These are phyloP conservation scores for Clavulina sp. DNA, from an alignment of 768 basidiomycete species.

Conservation along the genomic window DNA sequence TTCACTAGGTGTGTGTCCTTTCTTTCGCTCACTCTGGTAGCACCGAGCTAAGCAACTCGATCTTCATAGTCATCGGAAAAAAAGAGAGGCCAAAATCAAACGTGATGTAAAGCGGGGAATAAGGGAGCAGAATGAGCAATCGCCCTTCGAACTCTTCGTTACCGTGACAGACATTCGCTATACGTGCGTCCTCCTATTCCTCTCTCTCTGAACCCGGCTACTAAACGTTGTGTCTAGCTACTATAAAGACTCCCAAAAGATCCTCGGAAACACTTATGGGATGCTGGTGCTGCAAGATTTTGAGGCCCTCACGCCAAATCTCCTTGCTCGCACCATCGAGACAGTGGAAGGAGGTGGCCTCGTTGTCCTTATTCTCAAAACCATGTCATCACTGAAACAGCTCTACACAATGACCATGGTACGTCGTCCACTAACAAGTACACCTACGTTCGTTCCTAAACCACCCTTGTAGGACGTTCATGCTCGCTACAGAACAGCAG, in stretches of 20 bases:
- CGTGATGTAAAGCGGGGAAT: slow-evolving; percentile 88
- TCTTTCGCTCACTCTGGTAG: not conserved
- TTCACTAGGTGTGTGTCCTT: slow-evolving; percentile 59
- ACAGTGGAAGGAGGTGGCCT: slow-evolving; percentile 93
- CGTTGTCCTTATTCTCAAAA: slow-evolving; percentile 79
- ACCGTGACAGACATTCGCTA: slow-evolving; percentile 98
- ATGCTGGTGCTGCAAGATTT: slow-evolving; percentile 97
- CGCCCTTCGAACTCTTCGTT: slow-evolving; percentile 96
- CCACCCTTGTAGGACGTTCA: slow-evolving; percentile 67
- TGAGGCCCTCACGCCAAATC: slow-evolving; percentile 93
- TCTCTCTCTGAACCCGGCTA: not conserved
- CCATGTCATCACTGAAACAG: slow-evolving; percentile 84
- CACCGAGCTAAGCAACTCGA: slow-evolving; percentile 1
- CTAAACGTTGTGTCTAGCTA: slow-evolving; percentile 30
- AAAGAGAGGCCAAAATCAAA: slow-evolving; percentile 92
- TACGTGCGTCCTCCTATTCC: slow-evolving; percentile 37
- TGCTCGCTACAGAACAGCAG: slow-evolving; percentile 78
- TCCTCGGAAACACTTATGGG: slow-evolving; percentile 92
- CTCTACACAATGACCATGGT: slow-evolving; percentile 82
- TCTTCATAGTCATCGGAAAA: slow-evolving; percentile 68
- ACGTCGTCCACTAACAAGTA: slow-evolving; percentile 6
- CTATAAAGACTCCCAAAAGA: slow-evolving; percentile 94
- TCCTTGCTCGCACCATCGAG: slow-evolving; percentile 91
- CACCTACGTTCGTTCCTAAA: slow-evolving; percentile 26
- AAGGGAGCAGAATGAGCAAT: slow-evolving; percentile 85